These are phyloP conservation scores for Isatis tinctoria DNA, from an alignment of 345 rosid species.

Conservation along the genomic window DNA sequence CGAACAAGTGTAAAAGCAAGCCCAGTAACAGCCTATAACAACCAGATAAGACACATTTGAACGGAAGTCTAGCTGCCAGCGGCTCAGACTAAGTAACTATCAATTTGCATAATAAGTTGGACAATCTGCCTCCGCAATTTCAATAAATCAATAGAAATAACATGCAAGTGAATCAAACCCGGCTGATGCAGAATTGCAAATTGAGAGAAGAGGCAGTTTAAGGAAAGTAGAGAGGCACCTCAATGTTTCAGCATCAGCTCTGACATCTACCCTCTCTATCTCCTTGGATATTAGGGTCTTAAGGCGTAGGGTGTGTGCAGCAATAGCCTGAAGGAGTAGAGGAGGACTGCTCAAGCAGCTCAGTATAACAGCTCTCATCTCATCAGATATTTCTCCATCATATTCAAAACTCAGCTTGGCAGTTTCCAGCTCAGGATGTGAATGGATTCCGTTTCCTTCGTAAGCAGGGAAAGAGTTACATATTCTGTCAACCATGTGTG, in stretches of 20 bases:
- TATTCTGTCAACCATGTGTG: constrained; percentile 57
- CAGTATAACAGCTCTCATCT: constrained; percentile 53
- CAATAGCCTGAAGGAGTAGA: constrained; percentile 65
- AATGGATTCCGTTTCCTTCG: constrained; percentile 80
- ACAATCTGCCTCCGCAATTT: not conserved
- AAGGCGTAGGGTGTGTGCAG: constrained; percentile 56
- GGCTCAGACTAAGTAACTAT: constrained; percentile 20
- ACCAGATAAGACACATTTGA: not conserved
- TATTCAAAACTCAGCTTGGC: constrained; percentile 67
- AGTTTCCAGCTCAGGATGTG: constrained; percentile 64
- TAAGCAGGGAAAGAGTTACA: constrained; percentile 75
- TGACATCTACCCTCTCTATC: constrained; percentile 72
- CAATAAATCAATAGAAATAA: not conserved
- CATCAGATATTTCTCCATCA: constrained; percentile 71
- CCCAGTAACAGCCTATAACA: not conserved
- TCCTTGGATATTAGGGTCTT: constrained; percentile 60
- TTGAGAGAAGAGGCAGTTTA: constrained; percentile 5
- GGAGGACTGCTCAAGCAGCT: constrained; percentile 75
- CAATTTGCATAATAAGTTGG: not conserved
- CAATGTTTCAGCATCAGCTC: constrained; percentile 83
- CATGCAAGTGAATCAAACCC: not conserved
- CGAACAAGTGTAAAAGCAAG: not conserved
- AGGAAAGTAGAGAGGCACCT: constrained; percentile 36
- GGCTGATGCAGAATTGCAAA: not conserved
- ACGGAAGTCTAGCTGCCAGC: not conserved